Conservation (phyloP, 1,139 yeast genomes). For the Pichia sp. region DNA sequence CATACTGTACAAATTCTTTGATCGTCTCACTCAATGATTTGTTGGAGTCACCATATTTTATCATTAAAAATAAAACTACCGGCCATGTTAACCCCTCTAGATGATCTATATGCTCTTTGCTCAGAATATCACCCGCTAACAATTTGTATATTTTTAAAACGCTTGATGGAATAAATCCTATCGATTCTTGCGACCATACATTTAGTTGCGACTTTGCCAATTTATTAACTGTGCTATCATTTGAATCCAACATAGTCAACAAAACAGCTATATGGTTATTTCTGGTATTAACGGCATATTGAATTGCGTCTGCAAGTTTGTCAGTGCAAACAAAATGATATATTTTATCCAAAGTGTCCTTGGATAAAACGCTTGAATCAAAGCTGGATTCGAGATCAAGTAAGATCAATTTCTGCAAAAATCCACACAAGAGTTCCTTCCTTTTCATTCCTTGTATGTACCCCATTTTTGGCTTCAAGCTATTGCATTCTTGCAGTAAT, state of each 20-base stretch:
- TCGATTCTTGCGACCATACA: constrained; percentile 54
- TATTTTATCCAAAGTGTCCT: constrained; percentile 44
- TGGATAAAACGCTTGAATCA: constrained; percentile 13
- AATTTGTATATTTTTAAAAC: constrained; percentile 60
- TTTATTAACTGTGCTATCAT: constrained; percentile 50
- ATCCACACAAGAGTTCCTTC: constrained; percentile 45
- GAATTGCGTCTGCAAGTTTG: constrained; percentile 58
- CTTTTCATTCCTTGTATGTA: constrained; percentile 37
- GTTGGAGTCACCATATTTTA: constrained; percentile 57
- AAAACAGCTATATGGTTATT: constrained; percentile 68
- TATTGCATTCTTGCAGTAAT: constrained; percentile 31
- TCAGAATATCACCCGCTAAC: constrained; percentile 52
- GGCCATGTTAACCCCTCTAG: constrained; percentile 61
- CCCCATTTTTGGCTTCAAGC: constrained; percentile 27
- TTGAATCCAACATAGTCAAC: constrained; percentile 68
- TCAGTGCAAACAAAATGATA: constrained; percentile 53
- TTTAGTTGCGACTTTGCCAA: constrained; percentile 59
- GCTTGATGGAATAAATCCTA: constrained; percentile 46
- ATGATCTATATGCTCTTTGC: constrained; percentile 33
- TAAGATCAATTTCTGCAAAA: constrained; percentile 53
- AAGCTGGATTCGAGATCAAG: constrained; percentile 39
- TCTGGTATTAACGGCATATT: constrained; percentile 50
- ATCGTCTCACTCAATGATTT: constrained; percentile 18
- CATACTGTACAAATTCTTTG: constrained; percentile 15
- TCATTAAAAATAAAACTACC: constrained; percentile 50